Conservation (phyloP, 2,329 filamentous ascomycete genomes). For the Neurospora sp. region DNA sequence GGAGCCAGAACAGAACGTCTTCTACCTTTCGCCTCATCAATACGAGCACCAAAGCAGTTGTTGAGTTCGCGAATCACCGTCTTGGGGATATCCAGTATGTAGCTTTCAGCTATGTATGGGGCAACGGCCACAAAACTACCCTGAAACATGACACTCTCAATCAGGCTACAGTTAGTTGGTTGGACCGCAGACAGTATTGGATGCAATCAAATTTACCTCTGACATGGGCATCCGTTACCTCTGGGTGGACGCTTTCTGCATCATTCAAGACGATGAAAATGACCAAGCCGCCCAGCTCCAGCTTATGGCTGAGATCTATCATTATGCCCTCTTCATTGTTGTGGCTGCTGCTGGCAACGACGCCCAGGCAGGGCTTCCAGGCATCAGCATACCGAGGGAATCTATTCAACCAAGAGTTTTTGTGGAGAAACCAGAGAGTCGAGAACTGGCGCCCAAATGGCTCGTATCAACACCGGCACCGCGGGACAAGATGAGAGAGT, state of each 20-base stretch:
- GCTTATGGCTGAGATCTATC: neutral
- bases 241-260: neutral
- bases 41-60: neutral
- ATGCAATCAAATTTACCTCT: neutral
- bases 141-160: neutral
- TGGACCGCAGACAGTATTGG: neutral
- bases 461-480: no score
- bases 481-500: no score
- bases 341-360: neutral
- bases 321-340: neutral
- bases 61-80: neutral
- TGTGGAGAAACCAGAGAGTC: neutral
- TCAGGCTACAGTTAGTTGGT: neutral
- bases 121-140: neutral
- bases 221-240: neutral
- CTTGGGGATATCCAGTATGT: neutral
- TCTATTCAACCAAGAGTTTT: neutral
- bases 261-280: neutral
- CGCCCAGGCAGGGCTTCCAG: neutral
- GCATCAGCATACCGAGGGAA: accelerated
- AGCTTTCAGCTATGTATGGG: neutral
- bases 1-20: neutral
- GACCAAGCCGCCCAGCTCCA: neutral
- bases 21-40: neutral
- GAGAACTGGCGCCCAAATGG: neutral